Conservation (phyloP, 1,139 yeast species). For the Hansenula lynferdii region DNA sequence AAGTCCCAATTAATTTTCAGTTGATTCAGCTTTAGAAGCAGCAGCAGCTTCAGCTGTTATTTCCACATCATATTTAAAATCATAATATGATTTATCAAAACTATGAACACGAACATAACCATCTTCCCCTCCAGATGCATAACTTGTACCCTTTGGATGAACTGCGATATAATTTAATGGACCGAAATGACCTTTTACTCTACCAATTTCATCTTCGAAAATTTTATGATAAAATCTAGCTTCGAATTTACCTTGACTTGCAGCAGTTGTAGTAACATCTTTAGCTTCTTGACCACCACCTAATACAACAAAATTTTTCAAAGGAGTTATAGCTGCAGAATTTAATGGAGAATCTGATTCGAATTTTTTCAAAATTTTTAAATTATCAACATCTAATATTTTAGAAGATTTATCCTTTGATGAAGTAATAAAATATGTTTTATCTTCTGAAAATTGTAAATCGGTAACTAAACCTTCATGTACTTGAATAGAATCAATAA, state of each 20-base stretch:
- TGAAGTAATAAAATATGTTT: conserved; percentile 84
- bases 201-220: conserved; percentile 92
- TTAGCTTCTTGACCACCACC: conserved; percentile 99
- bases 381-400: conserved; percentile 71
- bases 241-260: conserved; percentile 94
- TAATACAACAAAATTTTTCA: conserved; percentile 84
- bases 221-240: conserved; percentile 95
- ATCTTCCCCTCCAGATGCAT: conserved; percentile 97
- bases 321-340: conserved; percentile 91
- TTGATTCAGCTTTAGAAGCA: conserved; percentile 10
- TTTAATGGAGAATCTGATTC: conserved; percentile 93
- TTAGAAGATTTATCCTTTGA: conserved; percentile 91
- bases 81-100: conserved; percentile 88
- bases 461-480: conserved; percentile 85
- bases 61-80: conserved; percentile 89
- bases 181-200: conserved; percentile 98
- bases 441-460: conserved; percentile 84
- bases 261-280: conserved; percentile 94
- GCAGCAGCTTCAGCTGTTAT: conserved; percentile 55
- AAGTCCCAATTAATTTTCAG: conserved; percentile 1
- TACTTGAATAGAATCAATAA: conserved; percentile 50
- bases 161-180: conserved; percentile 92
- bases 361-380: conserved; percentile 69
- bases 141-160: conserved; percentile 91
- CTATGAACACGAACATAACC: conserved; percentile 94